Evolutionary conservation across 441 rosid species (phyloP), one percentile per base, ranked within the genome.

Genomic region (Gossypium aridum): DNA sequence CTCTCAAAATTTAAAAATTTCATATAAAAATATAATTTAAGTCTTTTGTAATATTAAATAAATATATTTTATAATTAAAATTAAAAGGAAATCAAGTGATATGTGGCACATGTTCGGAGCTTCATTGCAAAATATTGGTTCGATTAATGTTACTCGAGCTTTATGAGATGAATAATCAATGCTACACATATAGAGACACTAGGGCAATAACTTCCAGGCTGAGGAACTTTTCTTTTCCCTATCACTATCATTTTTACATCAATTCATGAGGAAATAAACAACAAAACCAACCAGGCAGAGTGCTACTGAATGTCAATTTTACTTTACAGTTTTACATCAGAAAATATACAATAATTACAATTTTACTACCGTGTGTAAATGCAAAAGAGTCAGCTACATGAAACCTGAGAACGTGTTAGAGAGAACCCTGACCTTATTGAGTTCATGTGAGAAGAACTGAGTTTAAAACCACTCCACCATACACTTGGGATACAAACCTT

Each of bases 381-480:
- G 14, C 14, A 43, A 43, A 43, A 43, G 49, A 43, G 49, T 10
- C 49, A 2, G 49, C 4, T 7, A 26, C 16, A 63, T 4, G 22
- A 1, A 12, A 63, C 47, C 13, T 2, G 55, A 22, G 5, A 66
- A 43, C 12, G 49, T 22, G 37, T 66, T 45, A 65, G 70, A 20
- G 55, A 66, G 49, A 3, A 43, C 39, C 59, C 22, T 49, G 23
- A 47, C 25, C 51, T 37, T 71, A 3, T 9, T 53, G 9, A 72
- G 53, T 39, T 57, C 12, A 19, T 57, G 26, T 2, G 14, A 22
- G 53, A 73, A 13, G 59, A 34, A 53, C 20, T 14, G 39, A 69
- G 61, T n/a, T 87, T 85, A 94, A 71, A 96, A 96, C 98, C 99
- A 96, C 81, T 96, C 98, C 2, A 84, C 82, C 85, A 80, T 80